Conservation (phyloP, 176 grass and related monocot species). For the Poa pratensis region DNA sequence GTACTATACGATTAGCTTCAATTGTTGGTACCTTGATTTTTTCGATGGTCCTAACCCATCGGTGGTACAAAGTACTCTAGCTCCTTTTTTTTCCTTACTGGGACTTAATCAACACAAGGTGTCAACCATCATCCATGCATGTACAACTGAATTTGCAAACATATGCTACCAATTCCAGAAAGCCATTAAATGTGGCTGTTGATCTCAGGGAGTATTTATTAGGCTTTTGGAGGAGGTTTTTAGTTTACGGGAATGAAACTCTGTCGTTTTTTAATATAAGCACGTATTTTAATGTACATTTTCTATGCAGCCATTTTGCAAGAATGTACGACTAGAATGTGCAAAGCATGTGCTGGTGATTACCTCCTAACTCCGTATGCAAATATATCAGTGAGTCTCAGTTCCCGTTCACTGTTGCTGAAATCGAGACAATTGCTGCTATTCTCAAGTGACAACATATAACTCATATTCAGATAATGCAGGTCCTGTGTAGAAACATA, state of each 20-base stretch:
- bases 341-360: background rate
- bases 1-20: background rate
- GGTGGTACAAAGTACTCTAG: slow-evolving; percentile 22
- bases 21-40: slow-evolving; percentile 9
- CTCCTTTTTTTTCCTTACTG: background rate
- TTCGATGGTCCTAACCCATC: background rate
- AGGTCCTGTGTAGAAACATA: background rate
- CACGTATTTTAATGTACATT: slow-evolving; percentile 8
- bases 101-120: background rate
- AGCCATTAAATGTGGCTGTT: background rate
- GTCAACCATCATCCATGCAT: slow-evolving; percentile 16
- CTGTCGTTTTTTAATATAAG: background rate
- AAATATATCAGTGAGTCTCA: background rate
- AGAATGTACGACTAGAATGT: slow-evolving; percentile 7
- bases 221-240: slow-evolving; percentile 6
- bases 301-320: slow-evolving; percentile 30
- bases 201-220: background rate
- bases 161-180: slow-evolving; percentile 24
- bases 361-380: background rate
- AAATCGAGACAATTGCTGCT: background rate
- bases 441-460: background rate
- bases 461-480: too few species aligned
- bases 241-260: background rate
- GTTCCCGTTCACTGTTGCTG: background rate
- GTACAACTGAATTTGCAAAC: slow-evolving; percentile 26